A percentile compares a stretch with the other conserved stretches of the same genome.
phyloP scores from a whole-genome alignment of 1,284 basidiomycete genomes.

The Rhodotorula sp. region DNA sequence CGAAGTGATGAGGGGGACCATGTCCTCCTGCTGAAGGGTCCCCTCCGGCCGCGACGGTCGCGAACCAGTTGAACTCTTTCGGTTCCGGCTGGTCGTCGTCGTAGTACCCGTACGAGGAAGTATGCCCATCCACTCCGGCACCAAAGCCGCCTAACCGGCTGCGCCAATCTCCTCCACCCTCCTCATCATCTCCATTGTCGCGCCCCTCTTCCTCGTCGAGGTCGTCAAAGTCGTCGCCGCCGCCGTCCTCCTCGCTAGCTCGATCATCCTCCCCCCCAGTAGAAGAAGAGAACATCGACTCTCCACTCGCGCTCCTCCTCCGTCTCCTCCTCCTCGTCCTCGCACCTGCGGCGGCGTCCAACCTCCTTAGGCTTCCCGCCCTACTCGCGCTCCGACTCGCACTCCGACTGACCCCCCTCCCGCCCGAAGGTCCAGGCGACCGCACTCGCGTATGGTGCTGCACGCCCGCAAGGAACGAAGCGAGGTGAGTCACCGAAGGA shows the following conservation, averaged over 20 bases:
- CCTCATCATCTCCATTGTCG: not conserved
- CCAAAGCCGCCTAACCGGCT: too few species aligned
- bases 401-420: conserved; percentile 32
- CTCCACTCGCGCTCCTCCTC: conserved; percentile 11
- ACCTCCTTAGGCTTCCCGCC: not conserved
- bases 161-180: too few species aligned
- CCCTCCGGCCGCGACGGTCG: not conserved
- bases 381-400: conserved; percentile 9
- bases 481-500: conserved; percentile 34
- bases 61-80: conserved; percentile 16
- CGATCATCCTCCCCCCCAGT: conserved; percentile 13
- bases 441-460: conserved; percentile 39
- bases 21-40: not conserved
- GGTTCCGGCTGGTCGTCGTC: conserved; percentile 21
- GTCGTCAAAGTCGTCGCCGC: not conserved
- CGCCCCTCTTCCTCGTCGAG: not conserved
- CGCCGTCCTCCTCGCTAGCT: conserved; percentile 11
- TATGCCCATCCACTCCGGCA: conserved; percentile 6
- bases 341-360: not conserved
- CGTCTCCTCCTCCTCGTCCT: conserved; percentile 5
- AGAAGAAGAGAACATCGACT: conserved; percentile 8
- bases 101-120: not conserved
- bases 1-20: not conserved
- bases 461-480: conserved; percentile 35
- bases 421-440: conserved; percentile 25